Base-by-base conservation (phyloP, 306 rosid genomes). In the Pyrus betulifolia region DNA sequence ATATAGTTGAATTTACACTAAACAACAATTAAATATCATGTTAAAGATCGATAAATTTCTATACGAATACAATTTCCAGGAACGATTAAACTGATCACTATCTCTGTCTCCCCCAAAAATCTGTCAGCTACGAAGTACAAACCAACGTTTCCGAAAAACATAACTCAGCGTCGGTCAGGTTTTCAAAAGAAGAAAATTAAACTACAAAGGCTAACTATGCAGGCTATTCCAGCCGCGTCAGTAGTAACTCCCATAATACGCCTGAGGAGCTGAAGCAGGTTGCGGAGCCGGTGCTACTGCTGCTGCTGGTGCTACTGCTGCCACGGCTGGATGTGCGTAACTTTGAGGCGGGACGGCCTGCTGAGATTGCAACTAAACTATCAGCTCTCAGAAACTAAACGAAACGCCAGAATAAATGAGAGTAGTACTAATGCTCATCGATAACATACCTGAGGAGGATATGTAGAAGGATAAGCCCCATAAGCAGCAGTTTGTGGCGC, bases 171-270 rank as follows among this genome's bases (percentile, higher is more conserved):
- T 66, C 55, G 3, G 9, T 74, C 5, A 8, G n/a, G 69, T 60
- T 74, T 27, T 14, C 12, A 6, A 23, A 42, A 51, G 38, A 12
- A 8, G 38, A 11, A 52, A 55, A 75, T 21, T 25, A 81, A 68
- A 78, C 57, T 86, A 88, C 85, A 81, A 14, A 45, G 80, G 78
- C 76, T 22, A 86, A 87, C 74, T 65, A 42, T 62, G 71, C 75
- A 61, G 40, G 17, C 49, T 21, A 6, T 17, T 57, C 67, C 69
- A 6, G 81, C 72, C 58, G 79, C 52, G 80, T 92, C 77, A 88
- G 70, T 89, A 96, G 84, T 92, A 96, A 79, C 67, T 87, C 54
- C 92, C 92, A 30, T 92, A 96, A 82, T 96, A 96, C 15, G 93
- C 92, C 86, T 91, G 98, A 35, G 97, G 89, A 55, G 78, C 98